Conservation (phyloP, 441 rosid genomes). For the Populus hybrid region DNA sequence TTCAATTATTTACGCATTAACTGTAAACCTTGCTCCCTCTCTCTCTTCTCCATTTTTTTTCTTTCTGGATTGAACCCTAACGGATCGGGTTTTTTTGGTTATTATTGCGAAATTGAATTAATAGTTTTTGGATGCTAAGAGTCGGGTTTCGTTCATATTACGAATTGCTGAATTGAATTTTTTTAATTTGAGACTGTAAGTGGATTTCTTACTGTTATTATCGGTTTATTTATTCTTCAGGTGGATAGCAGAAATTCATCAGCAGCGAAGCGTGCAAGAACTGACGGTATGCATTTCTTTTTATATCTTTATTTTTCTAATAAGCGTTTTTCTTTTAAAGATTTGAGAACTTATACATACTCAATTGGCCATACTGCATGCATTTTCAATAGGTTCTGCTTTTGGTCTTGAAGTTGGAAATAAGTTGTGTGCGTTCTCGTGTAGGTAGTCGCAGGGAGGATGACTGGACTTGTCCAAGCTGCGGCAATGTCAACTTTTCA, state of each 20-base stretch:
- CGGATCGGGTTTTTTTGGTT: background rate
- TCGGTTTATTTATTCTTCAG: conserved; percentile 28
- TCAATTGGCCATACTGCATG: no score
- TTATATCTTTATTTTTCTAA: background rate
- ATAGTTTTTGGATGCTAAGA: background rate
- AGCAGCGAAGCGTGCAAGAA: conserved; percentile 94
- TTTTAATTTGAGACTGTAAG: background rate
- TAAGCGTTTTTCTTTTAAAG: background rate
- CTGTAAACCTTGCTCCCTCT: background rate
- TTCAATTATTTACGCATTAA: background rate
- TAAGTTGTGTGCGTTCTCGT: background rate
- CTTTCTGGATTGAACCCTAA: conserved; percentile 1
- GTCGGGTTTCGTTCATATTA: no score
- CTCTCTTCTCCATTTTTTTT: background rate
- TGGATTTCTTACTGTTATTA: background rate
- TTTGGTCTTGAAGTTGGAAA: background rate
- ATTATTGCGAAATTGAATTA: background rate
- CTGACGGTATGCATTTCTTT: conserved; percentile 59
- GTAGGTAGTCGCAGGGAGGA: conserved; percentile 96
- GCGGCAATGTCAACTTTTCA: conserved; percentile 95
- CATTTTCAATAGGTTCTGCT: background rate
- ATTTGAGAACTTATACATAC: background rate
- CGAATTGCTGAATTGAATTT: background rate
- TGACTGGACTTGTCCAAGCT: conserved; percentile 98
- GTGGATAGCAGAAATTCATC: conserved; percentile 93